A percentile compares a stretch with the other conserved stretches of the same genome.
These are phyloP conservation scores for Drechslera avenae DNA, from an alignment of 2,329 filamentous ascomycete genomes.

Conservation along the genomic window DNA sequence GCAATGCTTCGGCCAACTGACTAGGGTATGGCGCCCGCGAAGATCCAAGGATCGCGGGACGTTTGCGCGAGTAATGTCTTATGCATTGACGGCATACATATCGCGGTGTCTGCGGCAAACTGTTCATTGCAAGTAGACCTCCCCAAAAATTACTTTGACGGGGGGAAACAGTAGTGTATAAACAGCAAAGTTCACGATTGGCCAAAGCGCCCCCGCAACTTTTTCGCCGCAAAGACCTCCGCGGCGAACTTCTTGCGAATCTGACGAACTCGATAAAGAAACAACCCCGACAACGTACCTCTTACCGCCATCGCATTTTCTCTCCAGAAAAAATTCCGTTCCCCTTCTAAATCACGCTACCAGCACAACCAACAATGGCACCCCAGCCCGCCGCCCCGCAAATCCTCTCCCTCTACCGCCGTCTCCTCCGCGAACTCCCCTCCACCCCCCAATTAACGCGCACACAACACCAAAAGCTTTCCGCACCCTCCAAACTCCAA, in stretches of 20 bases:
- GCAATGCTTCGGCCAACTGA: conserved; percentile 6
- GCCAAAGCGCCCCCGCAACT: conserved; percentile 32
- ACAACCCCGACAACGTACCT: neutral
- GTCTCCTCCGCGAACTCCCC: conserved; percentile 86
- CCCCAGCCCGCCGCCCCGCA: conserved; percentile 47
- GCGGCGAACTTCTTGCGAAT: conserved; percentile 11
- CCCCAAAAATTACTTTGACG: too few relatives aligned
- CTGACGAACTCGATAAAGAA: neutral
- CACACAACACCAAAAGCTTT: conserved; percentile 49
- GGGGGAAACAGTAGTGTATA: neutral
- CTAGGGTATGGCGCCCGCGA: conserved; percentile 5
- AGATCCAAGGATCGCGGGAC: neutral
- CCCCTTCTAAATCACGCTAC: too few relatives aligned
- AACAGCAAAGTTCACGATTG: conserved; percentile 17
- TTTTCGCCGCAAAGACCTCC: conserved; percentile 40
- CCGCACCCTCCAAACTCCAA: conserved; percentile 70
- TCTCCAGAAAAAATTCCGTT: neutral
- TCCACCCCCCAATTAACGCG: conserved; percentile 59
- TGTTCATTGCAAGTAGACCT: too few relatives aligned
- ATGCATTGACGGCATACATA: conserved; percentile 32
- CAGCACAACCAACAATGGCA: conserved; percentile 35
- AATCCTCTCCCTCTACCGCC: conserved; percentile 81
- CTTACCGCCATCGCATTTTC: too few relatives aligned
- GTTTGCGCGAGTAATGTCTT: conserved; percentile 7
- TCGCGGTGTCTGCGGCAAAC: conserved; percentile 11